These are phyloP conservation scores for Lenwebbia sp. DNA, from an alignment of 345 rosid species.

Conservation along the genomic window DNA sequence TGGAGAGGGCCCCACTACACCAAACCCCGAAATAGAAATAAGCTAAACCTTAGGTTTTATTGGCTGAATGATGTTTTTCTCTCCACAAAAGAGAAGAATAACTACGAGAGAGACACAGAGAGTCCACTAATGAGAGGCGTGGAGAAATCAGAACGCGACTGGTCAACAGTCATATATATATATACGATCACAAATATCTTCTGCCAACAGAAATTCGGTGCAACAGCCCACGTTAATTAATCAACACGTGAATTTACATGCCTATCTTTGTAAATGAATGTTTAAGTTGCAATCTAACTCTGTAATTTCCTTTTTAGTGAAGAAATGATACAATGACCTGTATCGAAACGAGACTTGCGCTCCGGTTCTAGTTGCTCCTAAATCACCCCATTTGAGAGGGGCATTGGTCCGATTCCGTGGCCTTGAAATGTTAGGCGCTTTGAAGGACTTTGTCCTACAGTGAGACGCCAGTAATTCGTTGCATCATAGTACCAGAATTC, in stretches of 20 bases:
- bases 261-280: not conserved
- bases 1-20: not conserved
- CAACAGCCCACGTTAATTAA: not conserved
- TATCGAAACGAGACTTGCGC: conserved; percentile 19
- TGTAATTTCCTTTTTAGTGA: not conserved
- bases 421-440: conserved; percentile 78
- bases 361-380: conserved; percentile 13
- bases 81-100: not conserved
- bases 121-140: not conserved
- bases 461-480: not conserved
- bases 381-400: conserved; percentile 92
- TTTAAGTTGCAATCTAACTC: too few relatives aligned
- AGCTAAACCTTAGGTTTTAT: not conserved
- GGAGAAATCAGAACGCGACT: not conserved
- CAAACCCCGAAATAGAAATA: not conserved
- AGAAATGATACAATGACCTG: not conserved
- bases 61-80: not conserved
- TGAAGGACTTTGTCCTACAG: conserved; percentile 93
- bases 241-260: not conserved
- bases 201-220: not conserved
- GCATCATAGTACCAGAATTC: conserved; percentile 52
- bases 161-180: not conserved
- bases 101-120: not conserved
- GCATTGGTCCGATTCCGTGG: conserved; percentile 72
- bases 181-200: not conserved